phyloP scores from a whole-genome alignment of 2,329 filamentous ascomycete species.

The Epichloe bromicola region DNA sequence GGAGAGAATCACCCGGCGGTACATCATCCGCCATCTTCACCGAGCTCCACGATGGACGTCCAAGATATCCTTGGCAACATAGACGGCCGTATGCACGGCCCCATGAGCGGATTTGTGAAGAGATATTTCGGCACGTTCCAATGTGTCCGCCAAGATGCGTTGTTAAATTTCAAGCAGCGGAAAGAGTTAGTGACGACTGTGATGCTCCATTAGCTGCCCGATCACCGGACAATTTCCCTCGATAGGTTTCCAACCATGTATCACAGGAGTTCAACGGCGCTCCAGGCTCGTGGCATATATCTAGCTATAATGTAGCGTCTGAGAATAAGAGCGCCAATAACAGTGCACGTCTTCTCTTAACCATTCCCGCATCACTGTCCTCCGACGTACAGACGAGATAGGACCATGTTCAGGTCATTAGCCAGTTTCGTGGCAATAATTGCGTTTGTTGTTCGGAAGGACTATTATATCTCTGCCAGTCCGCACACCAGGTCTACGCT shows the following conservation, averaged over 20 bases:
- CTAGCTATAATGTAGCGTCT: too few relatives aligned
- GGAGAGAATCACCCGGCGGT: too few relatives aligned
- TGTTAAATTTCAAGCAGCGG: constrained; percentile 1
- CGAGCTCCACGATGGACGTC: too few relatives aligned
- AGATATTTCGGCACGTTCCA: constrained; percentile 7
- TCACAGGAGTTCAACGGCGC: constrained; percentile 2
- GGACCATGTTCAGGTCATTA: constrained; percentile 8
- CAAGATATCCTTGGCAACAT: too few relatives aligned
- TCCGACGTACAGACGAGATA: constrained; percentile 3
- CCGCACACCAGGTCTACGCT: constrained; percentile 15
- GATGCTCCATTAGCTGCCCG: neutral
- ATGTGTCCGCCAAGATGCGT: constrained; percentile 5
- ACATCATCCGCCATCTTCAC: too few relatives aligned
- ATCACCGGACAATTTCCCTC: constrained; percentile 1
- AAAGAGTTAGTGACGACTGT: neutral
- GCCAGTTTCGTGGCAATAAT: constrained; percentile 5
- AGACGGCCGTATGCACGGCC: constrained; percentile 6
- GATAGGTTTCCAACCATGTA: constrained; percentile 8
- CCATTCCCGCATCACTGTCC: neutral
- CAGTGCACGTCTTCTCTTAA: too few relatives aligned
- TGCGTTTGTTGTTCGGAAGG: constrained; percentile 8
- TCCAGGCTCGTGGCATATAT: too few relatives aligned
- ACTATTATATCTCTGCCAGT: constrained; percentile 9
- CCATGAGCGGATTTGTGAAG: constrained; percentile 8
- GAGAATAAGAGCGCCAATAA: too few relatives aligned